Base-by-base conservation (phyloP, 441 rosid species). In the Populus hybrid region DNA sequence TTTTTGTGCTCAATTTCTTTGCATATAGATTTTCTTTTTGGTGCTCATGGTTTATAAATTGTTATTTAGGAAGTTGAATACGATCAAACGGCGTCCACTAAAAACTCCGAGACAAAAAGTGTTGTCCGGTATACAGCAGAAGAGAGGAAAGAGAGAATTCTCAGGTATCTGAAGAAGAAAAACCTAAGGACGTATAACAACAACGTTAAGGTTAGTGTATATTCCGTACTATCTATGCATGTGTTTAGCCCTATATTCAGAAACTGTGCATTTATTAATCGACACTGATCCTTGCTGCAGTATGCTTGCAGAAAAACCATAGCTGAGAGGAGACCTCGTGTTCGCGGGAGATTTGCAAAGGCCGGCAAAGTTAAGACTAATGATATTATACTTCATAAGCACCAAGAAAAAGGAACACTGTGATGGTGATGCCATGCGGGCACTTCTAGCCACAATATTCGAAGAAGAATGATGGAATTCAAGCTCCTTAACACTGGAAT, bases 281-380 rank as follows among this genome's bases (percentile, higher is more conserved):
- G 4, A 10, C 14, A 4, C 1, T 10, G 16, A 42, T 30, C 12
- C 8, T 10, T 8, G 24, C 18, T n/a, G 2, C 89, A 95, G 97
- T 95, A 95, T 78, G 97, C 94, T 18, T 95, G 98, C 76, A 96
- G 97, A 16, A 92, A 95, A 88, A 90, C 97, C 85, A 88, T 95
- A 70, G 97, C 99, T 18, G 97, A 93, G 78, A 76, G 98, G 67
- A 87, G 99, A 75, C 92, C 93, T 77, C 89, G 99, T 73, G 90
- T 93, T 18, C 91, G 97, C 0, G 98, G 99, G 34, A 84, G 99
- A 83, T 95, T 95, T 82, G 99, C 97, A 0, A 88, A 94, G 85
- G 92, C 93, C 84, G 88, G 50, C 74, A 93, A 91, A 76, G 75
- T 76, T 65, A 87, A 75, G 78, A 89, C 79, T 74, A 84, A 83